Conservation (phyloP, 2,329 filamentous ascomycete species). For the Catunica adiposa region DNA sequence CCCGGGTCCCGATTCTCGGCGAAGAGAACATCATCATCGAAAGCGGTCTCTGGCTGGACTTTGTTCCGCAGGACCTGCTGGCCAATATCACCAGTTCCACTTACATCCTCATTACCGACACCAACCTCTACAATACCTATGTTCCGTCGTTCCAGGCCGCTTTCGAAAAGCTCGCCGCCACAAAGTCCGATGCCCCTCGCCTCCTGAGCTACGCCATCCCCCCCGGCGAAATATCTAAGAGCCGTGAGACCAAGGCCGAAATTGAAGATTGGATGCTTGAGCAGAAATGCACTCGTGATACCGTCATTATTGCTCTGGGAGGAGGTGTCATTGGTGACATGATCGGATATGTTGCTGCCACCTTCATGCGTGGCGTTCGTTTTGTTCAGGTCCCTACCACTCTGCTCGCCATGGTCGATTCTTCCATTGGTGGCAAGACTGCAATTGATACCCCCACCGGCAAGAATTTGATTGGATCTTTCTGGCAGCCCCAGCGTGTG, state of each 20-base stretch:
- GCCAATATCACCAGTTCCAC: slow-evolving; percentile 66
- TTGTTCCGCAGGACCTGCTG: slow-evolving; percentile 67
- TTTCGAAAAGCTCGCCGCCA: slow-evolving; percentile 20
- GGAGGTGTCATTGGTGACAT: slow-evolving; percentile 96
- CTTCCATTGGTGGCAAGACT: slow-evolving; percentile 94
- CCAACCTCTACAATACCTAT: slow-evolving; percentile 70
- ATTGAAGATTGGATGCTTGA: slow-evolving; percentile 96
- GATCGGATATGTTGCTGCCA: slow-evolving; percentile 93
- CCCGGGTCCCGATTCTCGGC: slow-evolving; percentile 55
- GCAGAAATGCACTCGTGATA: slow-evolving; percentile 85
- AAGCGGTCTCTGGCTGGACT: slow-evolving; percentile 73
- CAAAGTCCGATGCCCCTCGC: slow-evolving; percentile 34
- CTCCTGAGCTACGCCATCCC: slow-evolving; percentile 75
- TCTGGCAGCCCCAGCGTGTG: slow-evolving; percentile 89
- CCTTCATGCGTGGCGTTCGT: slow-evolving; percentile 93
- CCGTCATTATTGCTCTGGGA: slow-evolving; percentile 83
- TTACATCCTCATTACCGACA: slow-evolving; percentile 93
- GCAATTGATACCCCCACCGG: slow-evolving; percentile 92
- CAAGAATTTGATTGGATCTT: slow-evolving; percentile 89
- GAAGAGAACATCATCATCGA: slow-evolving; percentile 84
- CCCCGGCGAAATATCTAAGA: slow-evolving; percentile 87
- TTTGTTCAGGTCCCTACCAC: slow-evolving; percentile 96
- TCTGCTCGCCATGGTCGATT: slow-evolving; percentile 92
- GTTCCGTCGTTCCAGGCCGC: slow-evolving; percentile 51
- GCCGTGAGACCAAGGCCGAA: slow-evolving; percentile 78